Conservation (phyloP, 371 early-diverging fungal genomes). For the Mortierella sp. region DNA sequence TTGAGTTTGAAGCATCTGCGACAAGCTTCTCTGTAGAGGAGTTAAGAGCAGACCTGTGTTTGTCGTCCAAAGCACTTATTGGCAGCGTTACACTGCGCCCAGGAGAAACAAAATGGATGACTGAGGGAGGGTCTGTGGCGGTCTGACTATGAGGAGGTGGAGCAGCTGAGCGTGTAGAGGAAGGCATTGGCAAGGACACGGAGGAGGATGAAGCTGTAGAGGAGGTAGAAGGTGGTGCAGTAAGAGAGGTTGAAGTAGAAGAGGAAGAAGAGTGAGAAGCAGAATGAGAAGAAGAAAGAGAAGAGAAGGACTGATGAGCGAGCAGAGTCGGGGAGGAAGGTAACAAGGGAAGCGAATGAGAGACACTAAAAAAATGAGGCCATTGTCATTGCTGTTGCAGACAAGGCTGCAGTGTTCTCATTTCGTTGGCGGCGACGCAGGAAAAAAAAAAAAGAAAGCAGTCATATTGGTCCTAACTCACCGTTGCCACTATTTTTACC, state of each 20-base stretch:
- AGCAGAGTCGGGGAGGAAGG: not conserved
- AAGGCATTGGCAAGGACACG: not conserved
- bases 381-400: not conserved
- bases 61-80: not conserved
- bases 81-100: not conserved
- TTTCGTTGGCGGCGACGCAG: slow-evolving; percentile 4
- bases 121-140: not conserved
- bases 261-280: slow-evolving; percentile 7
- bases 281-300: not conserved
- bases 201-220: not conserved
- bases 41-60: not conserved
- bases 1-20: slow-evolving; percentile 30
- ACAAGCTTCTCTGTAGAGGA: slow-evolving; percentile 1
- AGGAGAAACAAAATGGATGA: not conserved
- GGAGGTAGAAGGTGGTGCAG: not conserved
- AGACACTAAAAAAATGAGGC: not conserved
- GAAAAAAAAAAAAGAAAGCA: not conserved
- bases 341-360: not conserved
- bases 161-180: not conserved
- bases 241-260: not conserved
- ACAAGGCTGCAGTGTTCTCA: not conserved
- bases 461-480: not conserved
- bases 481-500: not conserved
- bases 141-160: not conserved
- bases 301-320: not conserved